A percentile compares a stretch with the other conserved stretches of the same genome.
phyloP scores from a whole-genome alignment of 768 basidiomycete species.

The Boletus subparvulus region DNA sequence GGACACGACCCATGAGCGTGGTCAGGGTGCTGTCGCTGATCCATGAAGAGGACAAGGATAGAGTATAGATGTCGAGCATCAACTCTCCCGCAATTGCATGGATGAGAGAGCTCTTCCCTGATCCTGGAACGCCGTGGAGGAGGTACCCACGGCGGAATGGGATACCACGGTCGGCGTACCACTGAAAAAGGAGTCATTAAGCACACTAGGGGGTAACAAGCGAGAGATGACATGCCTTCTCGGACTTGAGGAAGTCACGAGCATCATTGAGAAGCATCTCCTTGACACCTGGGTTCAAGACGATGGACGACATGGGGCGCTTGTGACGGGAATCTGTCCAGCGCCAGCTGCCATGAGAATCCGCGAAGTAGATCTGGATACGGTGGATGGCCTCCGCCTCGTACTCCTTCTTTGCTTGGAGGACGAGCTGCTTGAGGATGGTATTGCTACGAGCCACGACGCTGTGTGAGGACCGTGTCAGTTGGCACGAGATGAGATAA shows the following conservation, averaged over 20 bases:
- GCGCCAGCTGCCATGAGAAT: slow-evolving; percentile 84
- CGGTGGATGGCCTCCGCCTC: slow-evolving; percentile 84
- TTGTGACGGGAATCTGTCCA: slow-evolving; percentile 88
- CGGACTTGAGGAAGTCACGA: slow-evolving; percentile 78
- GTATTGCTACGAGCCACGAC: slow-evolving; percentile 83
- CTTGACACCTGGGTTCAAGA: slow-evolving; percentile 84
- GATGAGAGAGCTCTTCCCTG: slow-evolving; percentile 84
- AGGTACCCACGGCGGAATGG: slow-evolving; percentile 89
- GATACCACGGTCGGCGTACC: slow-evolving; percentile 93
- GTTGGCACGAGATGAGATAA: slow-evolving; percentile 9
- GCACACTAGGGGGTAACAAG: not conserved
- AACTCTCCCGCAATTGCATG: slow-evolving; percentile 87
- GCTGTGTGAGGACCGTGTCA: slow-evolving; percentile 43
- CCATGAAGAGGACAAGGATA: slow-evolving; percentile 84
- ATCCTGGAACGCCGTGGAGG: slow-evolving; percentile 80
- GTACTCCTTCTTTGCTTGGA: slow-evolving; percentile 87
- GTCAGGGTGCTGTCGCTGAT: slow-evolving; percentile 85
- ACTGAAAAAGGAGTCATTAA: slow-evolving; percentile 39
- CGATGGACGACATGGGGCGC: slow-evolving; percentile 84
- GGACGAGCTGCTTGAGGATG: slow-evolving; percentile 84
- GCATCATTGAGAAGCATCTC: slow-evolving; percentile 85
- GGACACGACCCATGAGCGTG: slow-evolving; percentile 84
- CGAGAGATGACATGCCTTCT: slow-evolving; percentile 53
- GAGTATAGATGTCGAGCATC: slow-evolving; percentile 88
- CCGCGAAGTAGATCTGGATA: slow-evolving; percentile 88